Conservation (phyloP, 2,329 filamentous ascomycete genomes). For the Pezicula neosporulosa region DNA sequence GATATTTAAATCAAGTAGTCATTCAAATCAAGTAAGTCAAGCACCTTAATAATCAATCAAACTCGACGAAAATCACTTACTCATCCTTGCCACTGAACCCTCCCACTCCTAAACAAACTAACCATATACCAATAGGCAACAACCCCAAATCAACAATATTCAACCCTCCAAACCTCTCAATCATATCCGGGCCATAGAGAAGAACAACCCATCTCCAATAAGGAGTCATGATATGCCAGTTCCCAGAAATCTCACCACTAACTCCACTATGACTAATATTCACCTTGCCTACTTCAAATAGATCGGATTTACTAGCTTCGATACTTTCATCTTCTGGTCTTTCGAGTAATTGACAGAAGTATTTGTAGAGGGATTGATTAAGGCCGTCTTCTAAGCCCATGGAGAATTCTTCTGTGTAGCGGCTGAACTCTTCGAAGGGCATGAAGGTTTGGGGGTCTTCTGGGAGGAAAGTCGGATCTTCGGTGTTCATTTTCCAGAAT, state of each 20-base stretch:
- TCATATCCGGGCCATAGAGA: conserved; percentile 36
- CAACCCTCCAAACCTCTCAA: conserved; percentile 35
- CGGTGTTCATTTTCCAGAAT: conserved; percentile 4
- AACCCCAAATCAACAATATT: conserved; percentile 35
- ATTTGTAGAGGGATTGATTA: conserved; percentile 5
- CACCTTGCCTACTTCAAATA: conserved; percentile 10
- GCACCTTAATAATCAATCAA: too few species aligned
- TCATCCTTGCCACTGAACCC: conserved; percentile 35
- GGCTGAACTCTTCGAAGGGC: conserved; percentile 34
- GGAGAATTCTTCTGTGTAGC: conserved; percentile 31
- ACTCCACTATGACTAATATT: not conserved
- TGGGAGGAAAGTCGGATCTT: conserved; percentile 8
- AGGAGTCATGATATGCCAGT: conserved; percentile 12
- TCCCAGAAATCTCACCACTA: not conserved
- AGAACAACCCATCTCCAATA: conserved; percentile 36
- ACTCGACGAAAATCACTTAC: not conserved
- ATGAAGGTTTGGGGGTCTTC: conserved; percentile 30
- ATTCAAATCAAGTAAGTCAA: too few species aligned
- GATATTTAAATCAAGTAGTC: too few species aligned
- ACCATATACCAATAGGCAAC: conserved; percentile 38
- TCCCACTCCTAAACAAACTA: conserved; percentile 32
- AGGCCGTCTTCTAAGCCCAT: conserved; percentile 11
- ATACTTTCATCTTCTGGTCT: conserved; percentile 25
- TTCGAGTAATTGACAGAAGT: conserved; percentile 28
- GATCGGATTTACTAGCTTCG: conserved; percentile 16